Conservation (phyloP, 2,329 filamentous ascomycete species). For the Colletotrichum sp. region DNA sequence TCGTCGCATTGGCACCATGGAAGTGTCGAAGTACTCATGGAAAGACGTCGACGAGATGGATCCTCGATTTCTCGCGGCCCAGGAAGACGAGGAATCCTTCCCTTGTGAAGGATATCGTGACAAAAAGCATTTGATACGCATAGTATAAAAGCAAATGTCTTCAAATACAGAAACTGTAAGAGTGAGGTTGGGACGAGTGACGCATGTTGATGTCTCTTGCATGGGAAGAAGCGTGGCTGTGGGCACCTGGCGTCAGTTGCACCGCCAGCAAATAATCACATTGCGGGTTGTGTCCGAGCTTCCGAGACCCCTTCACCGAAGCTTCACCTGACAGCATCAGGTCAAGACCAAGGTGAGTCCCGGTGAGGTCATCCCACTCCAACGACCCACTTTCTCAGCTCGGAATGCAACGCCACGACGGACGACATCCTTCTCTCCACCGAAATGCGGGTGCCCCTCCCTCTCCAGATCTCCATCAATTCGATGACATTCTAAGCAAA, state of each 20-base stretch:
- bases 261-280: too few species aligned
- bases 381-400: neutral
- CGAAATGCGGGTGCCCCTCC: neutral
- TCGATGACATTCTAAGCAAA: neutral
- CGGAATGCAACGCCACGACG: neutral
- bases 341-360: neutral
- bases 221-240: neutral
- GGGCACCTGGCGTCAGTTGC: rapidly evolving
- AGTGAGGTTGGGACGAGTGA: neutral
- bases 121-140: neutral
- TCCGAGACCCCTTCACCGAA: neutral
- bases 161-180: neutral
- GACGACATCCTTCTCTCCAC: neutral
- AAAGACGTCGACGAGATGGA: neutral
- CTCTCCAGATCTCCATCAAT: neutral
- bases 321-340: neutral
- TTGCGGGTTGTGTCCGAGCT: neutral
- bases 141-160: rapidly evolving
- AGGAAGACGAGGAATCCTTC: neutral
- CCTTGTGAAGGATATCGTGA: neutral
- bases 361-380: neutral
- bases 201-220: neutral
- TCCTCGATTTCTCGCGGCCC: neutral
- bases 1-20: neutral
- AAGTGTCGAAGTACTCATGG: neutral